A percentile compares a stretch with the other conserved stretches of the same genome.
Evolutionary conservation across 2,329 filamentous ascomycete species (phyloP).

Genomic region (Ophiostoma tasmaniense): DNA sequence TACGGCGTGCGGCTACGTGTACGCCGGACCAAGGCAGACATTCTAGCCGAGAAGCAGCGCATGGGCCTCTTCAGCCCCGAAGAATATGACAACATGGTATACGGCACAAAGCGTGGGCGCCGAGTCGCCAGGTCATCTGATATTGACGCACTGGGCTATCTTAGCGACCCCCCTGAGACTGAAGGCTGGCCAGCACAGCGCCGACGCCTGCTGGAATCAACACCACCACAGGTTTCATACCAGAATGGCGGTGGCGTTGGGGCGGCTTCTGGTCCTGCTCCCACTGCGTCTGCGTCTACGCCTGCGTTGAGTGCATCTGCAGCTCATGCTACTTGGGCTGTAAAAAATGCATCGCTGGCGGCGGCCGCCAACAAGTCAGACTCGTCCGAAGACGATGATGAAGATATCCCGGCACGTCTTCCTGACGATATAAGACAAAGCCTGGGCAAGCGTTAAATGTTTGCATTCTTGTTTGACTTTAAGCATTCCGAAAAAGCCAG

Average conservation of each 20-base stretch:
- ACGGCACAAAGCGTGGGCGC: not conserved
- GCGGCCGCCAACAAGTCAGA: slow-evolving; percentile 32
- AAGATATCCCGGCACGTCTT: slow-evolving; percentile 29
- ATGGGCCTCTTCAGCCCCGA: slow-evolving; percentile 26
- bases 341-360: not conserved
- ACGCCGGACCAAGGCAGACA: slow-evolving; percentile 39
- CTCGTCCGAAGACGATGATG: slow-evolving; percentile 26
- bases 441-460: slow-evolving; percentile 14
- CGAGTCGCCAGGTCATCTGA: not conserved
- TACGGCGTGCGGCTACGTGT: slow-evolving; percentile 48
- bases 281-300: not conserved
- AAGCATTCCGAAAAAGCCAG: not conserved
- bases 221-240: not conserved
- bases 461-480: not conserved
- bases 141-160: not conserved
- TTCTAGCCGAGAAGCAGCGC: slow-evolving; percentile 37
- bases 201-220: not conserved
- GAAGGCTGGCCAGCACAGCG: not conserved
- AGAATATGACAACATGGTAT: not conserved
- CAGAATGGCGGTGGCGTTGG: not conserved
- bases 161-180: not conserved
- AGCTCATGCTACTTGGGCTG: not conserved
- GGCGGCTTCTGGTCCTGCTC: not conserved
- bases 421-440: slow-evolving; percentile 27
- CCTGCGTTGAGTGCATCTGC: not conserved